These are phyloP conservation scores for Trypanosoma platydactyli DNA, from an alignment of 208 protist genomes.

Conservation along the genomic window DNA sequence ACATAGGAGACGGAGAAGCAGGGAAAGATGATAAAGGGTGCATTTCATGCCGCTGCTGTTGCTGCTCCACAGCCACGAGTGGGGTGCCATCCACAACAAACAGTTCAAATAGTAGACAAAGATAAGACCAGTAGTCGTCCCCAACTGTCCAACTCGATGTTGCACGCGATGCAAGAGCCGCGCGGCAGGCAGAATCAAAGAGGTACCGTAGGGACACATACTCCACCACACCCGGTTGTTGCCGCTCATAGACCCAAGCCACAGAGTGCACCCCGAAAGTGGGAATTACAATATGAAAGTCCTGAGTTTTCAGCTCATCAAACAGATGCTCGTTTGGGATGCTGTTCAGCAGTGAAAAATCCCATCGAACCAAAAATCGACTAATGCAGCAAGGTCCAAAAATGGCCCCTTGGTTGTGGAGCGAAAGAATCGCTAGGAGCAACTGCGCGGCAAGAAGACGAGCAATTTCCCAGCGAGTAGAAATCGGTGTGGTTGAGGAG, in stretches of 20 bases:
- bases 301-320: constrained; percentile 28
- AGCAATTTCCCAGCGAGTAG: constrained; percentile 45
- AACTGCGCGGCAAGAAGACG: constrained; percentile 68
- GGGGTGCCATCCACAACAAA: constrained; percentile 58
- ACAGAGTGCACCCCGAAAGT: constrained; percentile 63
- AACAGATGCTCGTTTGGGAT: background rate
- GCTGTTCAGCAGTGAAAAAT: constrained; percentile 10
- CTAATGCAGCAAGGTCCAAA: constrained; percentile 73
- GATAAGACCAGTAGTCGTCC: constrained; percentile 85
- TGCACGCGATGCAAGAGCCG: constrained; percentile 35
- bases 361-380: constrained; percentile 66
- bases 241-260: constrained; percentile 79
- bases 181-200: constrained; percentile 60
- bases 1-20: too few species aligned
- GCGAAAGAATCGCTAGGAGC: constrained; percentile 58
- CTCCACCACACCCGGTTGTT: constrained; percentile 86
- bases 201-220: constrained; percentile 76
- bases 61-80: constrained; percentile 43
- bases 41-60: constrained; percentile 10
- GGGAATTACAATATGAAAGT: constrained; percentile 66
- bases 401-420: constrained; percentile 82
- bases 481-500: background rate
- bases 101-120: constrained; percentile 79
- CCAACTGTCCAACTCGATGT: constrained; percentile 62
- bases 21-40: too few species aligned